Base-by-base conservation (phyloP, 2,329 filamentous ascomycete species). In the Colletotrichum sp. region DNA sequence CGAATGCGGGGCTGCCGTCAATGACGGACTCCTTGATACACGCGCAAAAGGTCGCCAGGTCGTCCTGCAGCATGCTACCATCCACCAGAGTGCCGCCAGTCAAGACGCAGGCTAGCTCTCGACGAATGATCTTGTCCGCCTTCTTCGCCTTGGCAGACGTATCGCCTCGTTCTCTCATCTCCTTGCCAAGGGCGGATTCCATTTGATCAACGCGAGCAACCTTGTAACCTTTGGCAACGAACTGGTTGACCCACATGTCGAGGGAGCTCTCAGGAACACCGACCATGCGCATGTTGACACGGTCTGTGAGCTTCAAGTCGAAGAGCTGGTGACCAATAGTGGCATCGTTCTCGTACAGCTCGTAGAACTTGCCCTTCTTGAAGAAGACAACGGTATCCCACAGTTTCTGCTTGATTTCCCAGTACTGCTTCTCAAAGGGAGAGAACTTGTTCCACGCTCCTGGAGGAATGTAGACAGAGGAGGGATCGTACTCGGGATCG, bases 231-330 rank as follows among this genome's bases (percentile, higher is more conserved):
- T 99, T 99, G 75, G 96, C 97, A 55, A 99, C 96, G 81, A 99
- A 99, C 81, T 99, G 97, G 81, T 98, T 98, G 72, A 97, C 96
- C 97, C 97, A 99, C 83, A 97, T 93, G 81, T 97, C 95, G n/a
- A 99, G 88, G 15, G 96, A 98, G 82, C 95, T 95, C 84, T 99
- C 97, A 0, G 97, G 97, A 0, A 99, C 97, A 77, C 97, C 97
- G 3, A 99, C 97, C 97, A 99, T 99, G 79, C 96, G 95, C 97
- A 99, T 99, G 84, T 99, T 99, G 83, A 99, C 97, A 71, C 97
- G 92, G 81, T 99, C 97, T 0, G 97, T 99, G 83, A 99, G 93
- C 87, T 99, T 99, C 72, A 99, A 90, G 84, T 99, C 97, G 80
- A 99, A 99, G 18, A 98, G 89, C 83, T 99, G 97, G 82, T 99